These are phyloP conservation scores for Tilletia indica DNA, from an alignment of 1,284 basidiomycete genomes.

Conservation along the genomic window DNA sequence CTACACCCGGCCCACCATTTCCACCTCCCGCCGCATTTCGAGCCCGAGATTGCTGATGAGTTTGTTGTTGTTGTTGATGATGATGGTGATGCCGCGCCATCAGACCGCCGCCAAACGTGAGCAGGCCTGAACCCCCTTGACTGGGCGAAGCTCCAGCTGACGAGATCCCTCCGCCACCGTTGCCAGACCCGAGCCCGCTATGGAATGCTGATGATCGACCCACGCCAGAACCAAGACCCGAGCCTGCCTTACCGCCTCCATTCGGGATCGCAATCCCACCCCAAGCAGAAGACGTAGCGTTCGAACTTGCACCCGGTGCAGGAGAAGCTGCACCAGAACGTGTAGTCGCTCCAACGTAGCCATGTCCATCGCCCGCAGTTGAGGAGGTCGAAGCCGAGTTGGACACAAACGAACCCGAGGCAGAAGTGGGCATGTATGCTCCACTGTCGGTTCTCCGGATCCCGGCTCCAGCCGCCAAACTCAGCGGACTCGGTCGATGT, in stretches of 20 bases:
- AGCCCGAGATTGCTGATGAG: slow-evolving; percentile 3
- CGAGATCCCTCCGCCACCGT: too few species aligned
- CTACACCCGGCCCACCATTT: slow-evolving; percentile 21
- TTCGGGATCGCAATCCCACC: too few species aligned
- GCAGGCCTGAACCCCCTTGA: background rate
- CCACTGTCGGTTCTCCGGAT: background rate
- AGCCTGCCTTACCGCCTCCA: too few species aligned
- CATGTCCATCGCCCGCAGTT: too few species aligned
- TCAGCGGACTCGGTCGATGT: slow-evolving; percentile 21
- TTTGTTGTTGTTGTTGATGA: background rate
- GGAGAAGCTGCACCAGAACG: too few species aligned
- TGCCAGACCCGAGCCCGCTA: too few species aligned
- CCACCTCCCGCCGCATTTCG: slow-evolving; percentile 12
- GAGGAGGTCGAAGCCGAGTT: background rate
- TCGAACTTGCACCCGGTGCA: too few species aligned
- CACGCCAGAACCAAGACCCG: too few species aligned
- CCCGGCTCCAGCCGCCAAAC: slow-evolving; percentile 9
- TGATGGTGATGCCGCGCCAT: slow-evolving; percentile 6
- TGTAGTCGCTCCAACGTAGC: too few species aligned
- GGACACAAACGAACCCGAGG: slow-evolving; percentile 9
- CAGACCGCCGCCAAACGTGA: background rate
- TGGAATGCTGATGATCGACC: too few species aligned
- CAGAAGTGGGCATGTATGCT: slow-evolving; percentile 6
- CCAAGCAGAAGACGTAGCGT: too few species aligned
- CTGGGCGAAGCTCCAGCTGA: background rate